A percentile compares a stretch with the other conserved stretches of the same genome.
Evolutionary conservation across 306 rosid genomes (phyloP).

Genomic region (Vigna reflexopilosa): DNA sequence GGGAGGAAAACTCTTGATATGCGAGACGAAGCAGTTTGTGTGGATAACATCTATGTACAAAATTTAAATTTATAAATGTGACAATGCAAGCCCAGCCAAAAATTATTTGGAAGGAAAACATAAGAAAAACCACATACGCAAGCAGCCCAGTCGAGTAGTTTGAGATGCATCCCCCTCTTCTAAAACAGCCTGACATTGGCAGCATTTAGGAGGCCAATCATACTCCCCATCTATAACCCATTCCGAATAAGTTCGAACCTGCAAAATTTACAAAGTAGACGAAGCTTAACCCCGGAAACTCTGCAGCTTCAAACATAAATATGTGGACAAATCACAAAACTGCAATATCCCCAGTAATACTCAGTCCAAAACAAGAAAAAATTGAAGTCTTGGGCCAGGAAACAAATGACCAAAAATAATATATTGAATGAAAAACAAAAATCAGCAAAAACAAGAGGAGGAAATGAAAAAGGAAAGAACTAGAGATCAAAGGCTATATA

Average conservation of each 20-base stretch:
- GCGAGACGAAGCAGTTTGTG: conserved; percentile 88
- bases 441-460: conserved; percentile 6
- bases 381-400: background rate
- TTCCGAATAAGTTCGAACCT: conserved; percentile 95
- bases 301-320: conserved; percentile 27
- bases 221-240: conserved; percentile 98
- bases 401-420: background rate
- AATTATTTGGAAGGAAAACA: conserved; percentile 35
- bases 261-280: conserved; percentile 41
- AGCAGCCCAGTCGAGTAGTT: conserved; percentile 94
- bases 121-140: conserved; percentile 76
- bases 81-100: conserved; percentile 34
- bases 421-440: conserved; percentile 16
- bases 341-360: conserved; percentile 29
- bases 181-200: conserved; percentile 71
- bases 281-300: conserved; percentile 42
- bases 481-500: conserved; percentile 15
- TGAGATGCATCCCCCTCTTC: conserved; percentile 76
- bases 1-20: conserved; percentile 90
- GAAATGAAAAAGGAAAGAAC: background rate
- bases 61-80: conserved; percentile 43
- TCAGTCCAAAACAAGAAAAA: conserved; percentile 37
- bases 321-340: conserved; percentile 16
- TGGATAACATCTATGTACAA: conserved; percentile 77
- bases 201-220: conserved; percentile 98